Evolutionary conservation across 2,329 filamentous ascomycete genomes (phyloP).

Genomic region (Fonsecaea pugnacius): DNA sequence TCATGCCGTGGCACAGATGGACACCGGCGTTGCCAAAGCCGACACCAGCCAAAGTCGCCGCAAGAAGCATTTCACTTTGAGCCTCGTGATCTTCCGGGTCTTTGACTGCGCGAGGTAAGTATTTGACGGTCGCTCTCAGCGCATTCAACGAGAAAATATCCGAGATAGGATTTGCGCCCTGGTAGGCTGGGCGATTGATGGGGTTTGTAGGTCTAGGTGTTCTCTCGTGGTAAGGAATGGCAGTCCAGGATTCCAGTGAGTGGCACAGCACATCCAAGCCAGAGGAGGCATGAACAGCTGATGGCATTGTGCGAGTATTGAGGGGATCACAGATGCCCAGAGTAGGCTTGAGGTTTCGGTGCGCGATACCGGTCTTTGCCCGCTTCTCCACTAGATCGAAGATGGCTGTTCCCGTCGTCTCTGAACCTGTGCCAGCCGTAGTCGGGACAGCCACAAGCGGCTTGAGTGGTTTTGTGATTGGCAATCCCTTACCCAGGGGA

Average conservation of each 20-base stretch:
- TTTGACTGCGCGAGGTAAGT: slow-evolving; percentile 82
- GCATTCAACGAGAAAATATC: slow-evolving; percentile 95
- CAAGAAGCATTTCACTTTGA: slow-evolving; percentile 92
- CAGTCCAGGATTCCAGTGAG: slow-evolving; percentile 94
- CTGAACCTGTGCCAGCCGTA: slow-evolving; percentile 83
- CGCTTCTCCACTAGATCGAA: slow-evolving; percentile 90
- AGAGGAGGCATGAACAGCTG: slow-evolving; percentile 87
- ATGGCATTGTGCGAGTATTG: slow-evolving; percentile 95
- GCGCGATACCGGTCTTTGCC: slow-evolving; percentile 94
- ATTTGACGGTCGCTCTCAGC: slow-evolving; percentile 81
- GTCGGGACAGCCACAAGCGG: slow-evolving; percentile 84
- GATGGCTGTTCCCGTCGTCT: slow-evolving; percentile 97
- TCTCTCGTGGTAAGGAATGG: slow-evolving; percentile 89
- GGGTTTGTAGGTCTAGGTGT: slow-evolving; percentile 84
- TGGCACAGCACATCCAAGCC: slow-evolving; percentile 96
- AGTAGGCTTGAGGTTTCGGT: slow-evolving; percentile 92
- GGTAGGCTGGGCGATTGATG: slow-evolving; percentile 88
- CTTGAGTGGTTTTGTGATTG: slow-evolving; percentile 71
- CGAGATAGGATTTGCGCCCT: slow-evolving; percentile 95
- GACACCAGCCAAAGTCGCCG: slow-evolving; percentile 89
- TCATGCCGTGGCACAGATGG: slow-evolving; percentile 90
- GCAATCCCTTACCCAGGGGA: slow-evolving; percentile 80
- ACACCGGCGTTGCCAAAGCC: slow-evolving; percentile 98
- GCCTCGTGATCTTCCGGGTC: slow-evolving; percentile 92
- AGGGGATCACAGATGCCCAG: slow-evolving; percentile 84